Evolutionary conservation across 2,329 filamentous ascomycete genomes (phyloP).

Genomic region (Keithomyces neogunnii): DNA sequence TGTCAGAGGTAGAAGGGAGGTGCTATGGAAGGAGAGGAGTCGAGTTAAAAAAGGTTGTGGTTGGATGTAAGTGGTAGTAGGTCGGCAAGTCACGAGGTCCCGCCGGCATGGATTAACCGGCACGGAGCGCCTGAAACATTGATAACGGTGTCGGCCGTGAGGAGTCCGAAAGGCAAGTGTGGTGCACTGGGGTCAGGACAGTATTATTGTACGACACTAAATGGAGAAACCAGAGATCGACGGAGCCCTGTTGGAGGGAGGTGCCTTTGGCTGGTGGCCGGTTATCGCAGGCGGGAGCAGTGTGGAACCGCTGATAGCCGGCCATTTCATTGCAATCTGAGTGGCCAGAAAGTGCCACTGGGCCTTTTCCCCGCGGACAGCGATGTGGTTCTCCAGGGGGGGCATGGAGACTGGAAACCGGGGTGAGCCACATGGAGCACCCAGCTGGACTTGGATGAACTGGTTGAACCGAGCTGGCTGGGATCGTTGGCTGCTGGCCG

Average conservation of each 20-base stretch:
- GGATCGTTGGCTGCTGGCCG: no score
- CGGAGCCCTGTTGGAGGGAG: neutral
- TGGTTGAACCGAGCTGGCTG: no score
- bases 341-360: neutral
- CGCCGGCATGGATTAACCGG: neutral
- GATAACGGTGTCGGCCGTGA: neutral
- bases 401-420: neutral
- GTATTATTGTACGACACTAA: no score
- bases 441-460: neutral
- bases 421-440: neutral
- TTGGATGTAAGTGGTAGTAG: neutral
- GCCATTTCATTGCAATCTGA: neutral
- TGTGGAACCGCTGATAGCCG: conserved; percentile 9
- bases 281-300: neutral
- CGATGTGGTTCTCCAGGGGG: neutral
- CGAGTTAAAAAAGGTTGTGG: neutral
- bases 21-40: conserved; percentile 1
- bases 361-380: neutral
- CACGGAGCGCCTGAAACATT: neutral
- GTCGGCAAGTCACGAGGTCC: conserved; percentile 9
- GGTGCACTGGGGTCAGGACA: neutral
- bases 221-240: neutral
- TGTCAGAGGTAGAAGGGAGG: neutral
- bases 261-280: neutral
- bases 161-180: neutral